phyloP scores from a whole-genome alignment of 2,329 filamentous ascomycete genomes.

The Cercospora zeae-maydis region DNA sequence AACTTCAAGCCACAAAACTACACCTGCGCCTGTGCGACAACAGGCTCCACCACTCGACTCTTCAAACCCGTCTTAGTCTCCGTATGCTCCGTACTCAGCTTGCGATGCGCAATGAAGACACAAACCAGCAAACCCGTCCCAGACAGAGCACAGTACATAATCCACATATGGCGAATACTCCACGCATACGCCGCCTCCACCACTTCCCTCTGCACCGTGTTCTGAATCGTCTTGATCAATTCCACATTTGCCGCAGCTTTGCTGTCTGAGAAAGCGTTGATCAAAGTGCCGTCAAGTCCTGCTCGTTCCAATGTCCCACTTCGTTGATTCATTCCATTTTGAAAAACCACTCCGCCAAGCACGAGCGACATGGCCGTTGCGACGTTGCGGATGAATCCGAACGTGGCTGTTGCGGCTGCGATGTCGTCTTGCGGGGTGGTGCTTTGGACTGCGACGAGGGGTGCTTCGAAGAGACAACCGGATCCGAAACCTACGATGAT shows the following conservation, averaged over 20 bases:
- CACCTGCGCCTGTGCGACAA: not conserved
- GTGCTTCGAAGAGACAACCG: constrained; percentile 53
- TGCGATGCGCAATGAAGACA: constrained; percentile 44
- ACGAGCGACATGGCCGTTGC: constrained; percentile 49
- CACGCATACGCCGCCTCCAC: constrained; percentile 48
- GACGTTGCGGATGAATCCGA: constrained; percentile 48
- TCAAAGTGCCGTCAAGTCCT: constrained; percentile 29
- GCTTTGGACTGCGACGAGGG: constrained; percentile 56
- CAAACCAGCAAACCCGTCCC: constrained; percentile 43
- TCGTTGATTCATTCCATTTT: constrained; percentile 40
- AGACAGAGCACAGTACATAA: constrained; percentile 46
- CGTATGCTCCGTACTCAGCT: constrained; percentile 49
- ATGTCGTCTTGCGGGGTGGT: constrained; percentile 45
- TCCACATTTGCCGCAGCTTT: constrained; percentile 49
- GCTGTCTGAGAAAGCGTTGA: constrained; percentile 40
- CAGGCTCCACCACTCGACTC: not conserved
- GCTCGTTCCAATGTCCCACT: constrained; percentile 12
- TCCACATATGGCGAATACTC: constrained; percentile 51
- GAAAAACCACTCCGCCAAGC: constrained; percentile 51
- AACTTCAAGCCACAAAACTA: not conserved
- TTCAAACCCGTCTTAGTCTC: constrained; percentile 50
- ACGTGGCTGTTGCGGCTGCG: constrained; percentile 52
- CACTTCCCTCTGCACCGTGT: constrained; percentile 39
- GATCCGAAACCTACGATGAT: constrained; percentile 51
- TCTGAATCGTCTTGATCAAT: constrained; percentile 40